Evolutionary conservation across 352 stramenopile species (phyloP), one percentile per base, ranked within the genome.

Genomic region (Globisporangium uncinulatum): DNA sequence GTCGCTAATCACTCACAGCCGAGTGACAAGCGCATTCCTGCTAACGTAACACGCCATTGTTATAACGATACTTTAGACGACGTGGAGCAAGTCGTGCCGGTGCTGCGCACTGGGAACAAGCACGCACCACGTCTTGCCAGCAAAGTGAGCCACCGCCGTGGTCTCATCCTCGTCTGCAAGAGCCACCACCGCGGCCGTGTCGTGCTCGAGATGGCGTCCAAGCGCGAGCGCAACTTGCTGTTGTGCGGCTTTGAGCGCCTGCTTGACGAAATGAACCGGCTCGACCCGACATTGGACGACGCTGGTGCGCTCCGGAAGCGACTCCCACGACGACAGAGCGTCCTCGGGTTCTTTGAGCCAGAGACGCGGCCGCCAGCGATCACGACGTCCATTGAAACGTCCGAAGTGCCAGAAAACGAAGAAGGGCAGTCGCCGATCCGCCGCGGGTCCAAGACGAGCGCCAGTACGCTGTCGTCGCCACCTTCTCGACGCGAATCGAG

Each of bases 161-260:
- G 75, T 4, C 60, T 89, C 14, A 78, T 92, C 54, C 73, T 92
- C 34, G 56, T 87, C 11, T 86, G 71, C 65, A 84, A 82, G 56
- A 86, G 69, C 42, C 75, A 85, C 57, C 71, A 86, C 58, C 79
- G 72, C 21, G 77, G 74, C 32, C 79, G 79, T 6, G 67, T 89
- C 39, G 65, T 89, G 10, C 76, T 89, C 15, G 74, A 89, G 48
- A 52, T 87, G 56, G 53, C 53, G 39, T 82, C 71, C n/a, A 87
- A 84, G 54, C 56, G 58, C 31, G 77, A 83, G 57, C 75, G 79
- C 32, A 76, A 89, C 41, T 56, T 88, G 20, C 57, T 92, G 11
- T 39, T 89, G 17, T 64, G 72, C 15, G 79, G 79, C 10, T 92
- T 92, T 44, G 52, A 73, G 34, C 65, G 65, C 21, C 60, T 89